Evolutionary conservation across 176 grass and related monocot genomes (phyloP), one percentile per base, ranked within the genome.

Genomic region (Chloris gayana): DNA sequence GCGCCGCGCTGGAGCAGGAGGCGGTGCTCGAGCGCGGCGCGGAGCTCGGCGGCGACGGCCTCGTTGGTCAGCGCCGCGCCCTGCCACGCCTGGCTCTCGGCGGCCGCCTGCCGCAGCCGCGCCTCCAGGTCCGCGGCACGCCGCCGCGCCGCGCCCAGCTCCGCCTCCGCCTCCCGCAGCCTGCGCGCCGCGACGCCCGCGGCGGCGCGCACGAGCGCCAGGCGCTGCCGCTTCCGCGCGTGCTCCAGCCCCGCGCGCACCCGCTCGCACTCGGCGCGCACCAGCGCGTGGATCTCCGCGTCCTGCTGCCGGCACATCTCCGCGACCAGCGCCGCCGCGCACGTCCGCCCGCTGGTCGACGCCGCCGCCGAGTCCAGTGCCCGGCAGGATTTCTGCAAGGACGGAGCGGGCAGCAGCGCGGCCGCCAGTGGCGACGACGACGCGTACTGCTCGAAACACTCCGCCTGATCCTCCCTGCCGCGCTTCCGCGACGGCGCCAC

Each of bases 41-140:
- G 85, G 2, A 97, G 83, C 9, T 72, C 85, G 0, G 63, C 24
- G 1, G 83, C 85, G 34, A 61, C 58, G 31, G 83, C 76, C 83
- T 97, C 90, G 49, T 90, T 82, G 14, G 77, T 82, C 22, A 69
- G 84, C 1, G 86, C 92, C 4, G 89, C 33, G 69, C 73, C 77
- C 42, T 80, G 75, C 87, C 92, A 95, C 26, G 66, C 73, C 62
- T 83, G 69, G 42, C 26, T 76, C 92, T 96, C 93, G 5, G 67
- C 69, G 2, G 42, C 72, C 37, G 82, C 33, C 34, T 81, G 82
- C 22, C 64, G 46, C 3, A 92, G 42, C 5, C 72, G 51, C 78
- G 86, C 87, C 81, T 96, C 90, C 4, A 96, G 76, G 62, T 82
- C 85, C 0, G 67, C 79, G 2, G 84, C 72, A 4, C 71, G 54